Evolutionary conservation across 2,329 filamentous ascomycete species (phyloP).

Genomic region (Cordyceps fumosorosea): DNA sequence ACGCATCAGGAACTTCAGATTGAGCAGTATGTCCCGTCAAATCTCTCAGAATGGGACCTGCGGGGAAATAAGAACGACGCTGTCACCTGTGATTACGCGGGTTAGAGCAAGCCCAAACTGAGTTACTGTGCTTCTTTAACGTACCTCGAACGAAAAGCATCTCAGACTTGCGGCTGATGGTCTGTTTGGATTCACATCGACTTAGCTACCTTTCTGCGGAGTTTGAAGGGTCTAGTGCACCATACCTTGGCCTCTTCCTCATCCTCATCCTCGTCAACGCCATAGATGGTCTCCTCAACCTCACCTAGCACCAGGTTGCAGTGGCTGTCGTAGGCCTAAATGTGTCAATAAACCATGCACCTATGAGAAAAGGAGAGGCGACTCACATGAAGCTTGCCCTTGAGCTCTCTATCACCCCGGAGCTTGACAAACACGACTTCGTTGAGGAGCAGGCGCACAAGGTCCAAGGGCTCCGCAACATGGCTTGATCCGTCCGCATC

Average conservation of each 20-base stretch:
- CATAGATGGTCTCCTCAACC: slow-evolving; percentile 94
- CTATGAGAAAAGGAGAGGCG: background rate
- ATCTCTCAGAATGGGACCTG: slow-evolving; percentile 38
- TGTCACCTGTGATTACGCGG: slow-evolving; percentile 48
- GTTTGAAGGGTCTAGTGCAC: background rate
- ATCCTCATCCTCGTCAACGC: slow-evolving; percentile 82
- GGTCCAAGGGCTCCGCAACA: slow-evolving; percentile 87
- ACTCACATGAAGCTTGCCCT: slow-evolving; percentile 87
- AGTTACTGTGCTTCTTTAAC: slow-evolving; percentile 21
- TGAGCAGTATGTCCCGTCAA: background rate
- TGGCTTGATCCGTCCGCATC: slow-evolving; percentile 64
- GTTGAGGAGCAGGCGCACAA: slow-evolving; percentile 89
- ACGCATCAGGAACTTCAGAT: background rate
- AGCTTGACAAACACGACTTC: slow-evolving; percentile 97
- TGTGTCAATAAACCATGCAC: background rate
- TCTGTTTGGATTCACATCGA: slow-evolving; percentile 43
- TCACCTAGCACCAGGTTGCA: slow-evolving; percentile 96
- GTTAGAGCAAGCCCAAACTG: slow-evolving; percentile 17
- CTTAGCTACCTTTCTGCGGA: background rate
- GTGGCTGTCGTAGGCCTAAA: slow-evolving; percentile 93
- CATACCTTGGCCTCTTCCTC: slow-evolving; percentile 68
- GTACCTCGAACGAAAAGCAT: slow-evolving; percentile 97
- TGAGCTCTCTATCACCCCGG: slow-evolving; percentile 88
- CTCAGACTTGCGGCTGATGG: slow-evolving; percentile 92
- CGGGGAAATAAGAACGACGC: slow-evolving; percentile 65